Evolutionary conservation across 148 eudicot genomes (phyloP).

Genomic region (Cornus controversa): DNA sequence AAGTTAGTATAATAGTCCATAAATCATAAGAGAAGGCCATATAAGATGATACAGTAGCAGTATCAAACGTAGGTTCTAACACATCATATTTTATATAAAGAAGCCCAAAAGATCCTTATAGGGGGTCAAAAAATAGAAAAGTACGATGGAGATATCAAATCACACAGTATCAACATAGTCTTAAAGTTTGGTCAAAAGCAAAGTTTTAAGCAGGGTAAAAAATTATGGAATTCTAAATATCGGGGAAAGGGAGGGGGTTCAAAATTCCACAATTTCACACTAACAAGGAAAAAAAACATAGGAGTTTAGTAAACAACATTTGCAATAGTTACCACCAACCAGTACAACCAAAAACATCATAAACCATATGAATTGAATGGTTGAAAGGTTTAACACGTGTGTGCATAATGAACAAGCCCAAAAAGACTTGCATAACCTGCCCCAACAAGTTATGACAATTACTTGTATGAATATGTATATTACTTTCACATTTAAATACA

Average conservation of each 20-base stretch:
- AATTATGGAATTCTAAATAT: not conserved
- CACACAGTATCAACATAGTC: not conserved
- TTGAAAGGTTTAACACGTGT: not conserved
- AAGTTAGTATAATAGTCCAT: not conserved
- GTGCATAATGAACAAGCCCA: too few relatives aligned
- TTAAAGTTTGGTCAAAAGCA: not conserved
- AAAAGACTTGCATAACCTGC: not conserved
- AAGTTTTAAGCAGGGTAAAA: not conserved
- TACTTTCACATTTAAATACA: not conserved
- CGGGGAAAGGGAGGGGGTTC: not conserved
- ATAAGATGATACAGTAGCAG: not conserved
- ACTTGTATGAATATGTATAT: not conserved
- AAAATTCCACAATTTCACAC: not conserved
- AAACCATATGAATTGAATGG: not conserved
- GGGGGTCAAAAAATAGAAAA: not conserved
- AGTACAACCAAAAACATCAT: not conserved
- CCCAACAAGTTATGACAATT: not conserved
- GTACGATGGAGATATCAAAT: not conserved
- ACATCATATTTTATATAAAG: not conserved
- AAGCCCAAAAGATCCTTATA: not conserved
- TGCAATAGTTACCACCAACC: not conserved
- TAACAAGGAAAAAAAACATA: too few relatives aligned
- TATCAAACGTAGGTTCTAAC: too few relatives aligned
- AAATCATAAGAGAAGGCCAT: not conserved
- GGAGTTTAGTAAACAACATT: too few relatives aligned